Evolutionary conservation across 1,284 basidiomycete genomes (phyloP).

Genomic region (Agroathelia rolfsii): DNA sequence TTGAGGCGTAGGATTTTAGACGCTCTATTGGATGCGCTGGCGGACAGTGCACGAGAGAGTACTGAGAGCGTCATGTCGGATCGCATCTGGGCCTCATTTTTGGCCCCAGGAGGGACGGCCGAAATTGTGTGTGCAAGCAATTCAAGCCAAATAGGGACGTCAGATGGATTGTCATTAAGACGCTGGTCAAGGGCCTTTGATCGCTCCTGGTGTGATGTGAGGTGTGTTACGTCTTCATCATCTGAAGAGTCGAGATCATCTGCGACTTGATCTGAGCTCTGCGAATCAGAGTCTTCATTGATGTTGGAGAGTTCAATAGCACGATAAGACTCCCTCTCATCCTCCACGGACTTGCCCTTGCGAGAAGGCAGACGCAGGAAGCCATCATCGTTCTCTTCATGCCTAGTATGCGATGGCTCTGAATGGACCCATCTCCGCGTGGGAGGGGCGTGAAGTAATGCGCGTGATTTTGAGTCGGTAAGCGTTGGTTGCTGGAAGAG

Average conservation of each 20-base stretch:
- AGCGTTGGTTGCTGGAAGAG: constrained; percentile 37
- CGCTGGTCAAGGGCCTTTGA: constrained; percentile 49
- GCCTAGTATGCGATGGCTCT: constrained; percentile 22
- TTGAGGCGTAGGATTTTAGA: constrained; percentile 47
- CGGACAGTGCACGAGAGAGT: constrained; percentile 51
- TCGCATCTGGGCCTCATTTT: constrained; percentile 53
- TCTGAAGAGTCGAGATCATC: constrained; percentile 23
- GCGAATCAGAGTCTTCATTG: constrained; percentile 33
- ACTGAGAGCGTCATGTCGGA: constrained; percentile 64
- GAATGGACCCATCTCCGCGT: constrained; percentile 33
- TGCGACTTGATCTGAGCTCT: constrained; percentile 24
- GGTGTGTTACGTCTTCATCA: constrained; percentile 23
- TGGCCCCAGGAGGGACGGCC: constrained; percentile 46
- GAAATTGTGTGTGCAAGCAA: constrained; percentile 53
- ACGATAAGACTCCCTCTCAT: constrained; percentile 44
- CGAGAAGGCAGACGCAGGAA: constrained; percentile 47
- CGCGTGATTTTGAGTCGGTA: constrained; percentile 43
- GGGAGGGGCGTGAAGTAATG: constrained; percentile 39
- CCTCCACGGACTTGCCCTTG: constrained; percentile 23
- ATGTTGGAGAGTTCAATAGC: constrained; percentile 31
- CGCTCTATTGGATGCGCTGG: constrained; percentile 37
- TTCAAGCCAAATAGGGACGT: constrained; percentile 52
- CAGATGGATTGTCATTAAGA: constrained; percentile 39
- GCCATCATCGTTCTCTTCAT: constrained; percentile 56
- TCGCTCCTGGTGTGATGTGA: constrained; percentile 47